phyloP scores from a whole-genome alignment of 176 grass and related monocot genomes.

The Oryza glaberrima region DNA sequence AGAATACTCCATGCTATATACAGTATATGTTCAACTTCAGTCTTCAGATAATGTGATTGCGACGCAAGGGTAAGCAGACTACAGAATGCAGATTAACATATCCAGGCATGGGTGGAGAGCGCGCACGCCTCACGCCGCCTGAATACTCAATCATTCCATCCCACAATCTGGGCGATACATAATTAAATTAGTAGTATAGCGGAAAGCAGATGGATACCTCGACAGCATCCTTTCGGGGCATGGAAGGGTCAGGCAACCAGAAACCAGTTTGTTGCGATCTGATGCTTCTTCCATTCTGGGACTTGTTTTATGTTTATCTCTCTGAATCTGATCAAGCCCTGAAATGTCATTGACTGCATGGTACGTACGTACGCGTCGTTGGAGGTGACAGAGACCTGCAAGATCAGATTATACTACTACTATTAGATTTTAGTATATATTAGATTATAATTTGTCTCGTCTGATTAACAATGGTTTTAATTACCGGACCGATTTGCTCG shows the following conservation, averaged over 20 bases:
- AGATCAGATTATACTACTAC: background rate
- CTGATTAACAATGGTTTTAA: background rate
- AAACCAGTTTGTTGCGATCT: background rate
- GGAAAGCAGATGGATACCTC: background rate
- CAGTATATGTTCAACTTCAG: too few species aligned
- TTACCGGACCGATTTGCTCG: conserved; percentile 4
- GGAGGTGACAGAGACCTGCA: background rate
- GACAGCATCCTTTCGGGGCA: background rate
- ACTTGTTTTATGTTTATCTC: background rate
- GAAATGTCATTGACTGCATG: conserved; percentile 15
- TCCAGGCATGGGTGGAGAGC: background rate
- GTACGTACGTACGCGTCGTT: background rate
- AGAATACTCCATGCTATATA: too few species aligned
- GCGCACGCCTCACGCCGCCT: background rate
- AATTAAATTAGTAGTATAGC: background rate
- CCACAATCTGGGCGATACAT: background rate
- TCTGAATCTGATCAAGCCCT: background rate
- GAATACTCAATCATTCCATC: background rate
- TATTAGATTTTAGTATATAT: background rate
- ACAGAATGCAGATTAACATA: background rate
- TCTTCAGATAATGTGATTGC: background rate
- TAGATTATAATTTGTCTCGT: background rate
- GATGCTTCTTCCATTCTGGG: conserved; percentile 1
- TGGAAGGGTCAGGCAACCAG: background rate
- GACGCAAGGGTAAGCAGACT: background rate